Base-by-base conservation (phyloP, 106 monocot genomes). In the Allium sativum region DNA sequence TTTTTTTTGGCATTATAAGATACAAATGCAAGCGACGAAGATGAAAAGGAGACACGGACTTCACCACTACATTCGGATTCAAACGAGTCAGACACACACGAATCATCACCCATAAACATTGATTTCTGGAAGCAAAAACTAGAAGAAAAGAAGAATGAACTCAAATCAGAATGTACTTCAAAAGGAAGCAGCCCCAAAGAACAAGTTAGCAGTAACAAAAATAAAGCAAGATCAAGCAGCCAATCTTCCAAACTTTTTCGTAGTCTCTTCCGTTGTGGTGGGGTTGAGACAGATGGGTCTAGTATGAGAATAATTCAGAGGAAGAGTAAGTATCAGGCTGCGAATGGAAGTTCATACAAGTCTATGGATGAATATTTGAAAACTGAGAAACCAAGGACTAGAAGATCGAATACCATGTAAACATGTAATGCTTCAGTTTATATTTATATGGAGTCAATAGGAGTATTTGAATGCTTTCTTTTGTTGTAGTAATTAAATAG, bases 261-360 rank as follows among this genome's bases (percentile, higher is more conserved):
- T 17, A 64, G 56, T 50, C 44, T 71, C 7, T 43, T 71, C 5
- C 54, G 22, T 14, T 71, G 71, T 19, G 55, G 44, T 18, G 40
- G 41, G 1, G 70, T 53, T 42, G 62, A 71, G 1, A 55, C 55
- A 4, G 60, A 62, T 1, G 55, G 63, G 0, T 8, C 54, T 19
- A 45, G 47, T 15, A 17, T 60, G 62, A 3, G 11, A 48, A 11
- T 7, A 14, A 21, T 62, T 16, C 45, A 21, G 13, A 6, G 62
- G 47, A 45, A 48, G 16, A 14, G 19, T 20, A 62, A 40, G 18
- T 42, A 60, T 18, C 60, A 17, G 3, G 42, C 58, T 59, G 31
- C 5, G 31, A 31, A 31, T 2, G 31, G 31, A 31, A 31, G 31
- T 31, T 31, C 31, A 2, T 31, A 31, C 1, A 31, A 31, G 31